Percentiles rank a stretch among this genome's conserved stretches.
phyloP scores from a whole-genome alignment of 495 filamentous ascomycete species.

The Aspergillus cavernicola region DNA sequence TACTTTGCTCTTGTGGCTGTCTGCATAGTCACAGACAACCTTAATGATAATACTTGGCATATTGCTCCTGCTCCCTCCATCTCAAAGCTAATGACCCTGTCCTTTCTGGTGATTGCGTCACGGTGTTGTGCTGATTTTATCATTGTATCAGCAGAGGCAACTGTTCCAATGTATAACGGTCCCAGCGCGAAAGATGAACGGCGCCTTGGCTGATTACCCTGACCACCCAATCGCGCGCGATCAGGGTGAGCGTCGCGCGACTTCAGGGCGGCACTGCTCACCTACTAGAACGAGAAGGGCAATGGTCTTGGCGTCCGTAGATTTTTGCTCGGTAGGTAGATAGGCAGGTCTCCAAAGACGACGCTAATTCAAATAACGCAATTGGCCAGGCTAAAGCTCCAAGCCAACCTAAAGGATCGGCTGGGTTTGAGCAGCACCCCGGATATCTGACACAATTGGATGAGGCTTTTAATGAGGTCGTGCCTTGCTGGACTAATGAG shows the following conservation, averaged over 20 bases:
- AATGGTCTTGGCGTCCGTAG: too few species aligned
- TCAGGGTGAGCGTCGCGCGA: too few species aligned
- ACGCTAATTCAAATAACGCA: too few species aligned
- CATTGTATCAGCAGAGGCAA: constrained; percentile 27
- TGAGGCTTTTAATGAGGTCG: constrained; percentile 3
- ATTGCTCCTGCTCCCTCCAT: constrained; percentile 43
- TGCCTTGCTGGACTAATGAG: constrained; percentile 6
- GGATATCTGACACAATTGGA: constrained; percentile 3
- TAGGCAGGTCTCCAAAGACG: too few species aligned
- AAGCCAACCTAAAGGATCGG: neutral
- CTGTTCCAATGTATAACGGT: constrained; percentile 28
- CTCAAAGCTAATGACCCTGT: constrained; percentile 14
- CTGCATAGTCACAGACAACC: constrained; percentile 40
- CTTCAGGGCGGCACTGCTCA: too few species aligned
- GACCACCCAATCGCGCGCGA: too few species aligned
- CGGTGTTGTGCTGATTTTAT: constrained; percentile 15
- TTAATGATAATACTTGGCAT: constrained; percentile 37
- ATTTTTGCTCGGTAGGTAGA: too few species aligned
- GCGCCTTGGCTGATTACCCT: too few species aligned
- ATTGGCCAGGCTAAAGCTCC: too few species aligned
- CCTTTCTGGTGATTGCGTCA: neutral
- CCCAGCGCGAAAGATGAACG: too few species aligned
- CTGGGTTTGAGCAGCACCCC: neutral
- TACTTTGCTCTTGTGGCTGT: constrained; percentile 38
- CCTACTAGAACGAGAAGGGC: too few species aligned